Percentiles rank a stretch among this genome's conserved stretches.
Evolutionary conservation across 306 rosid species (phyloP).

Genomic region (Cyclanthera cordifolia): DNA sequence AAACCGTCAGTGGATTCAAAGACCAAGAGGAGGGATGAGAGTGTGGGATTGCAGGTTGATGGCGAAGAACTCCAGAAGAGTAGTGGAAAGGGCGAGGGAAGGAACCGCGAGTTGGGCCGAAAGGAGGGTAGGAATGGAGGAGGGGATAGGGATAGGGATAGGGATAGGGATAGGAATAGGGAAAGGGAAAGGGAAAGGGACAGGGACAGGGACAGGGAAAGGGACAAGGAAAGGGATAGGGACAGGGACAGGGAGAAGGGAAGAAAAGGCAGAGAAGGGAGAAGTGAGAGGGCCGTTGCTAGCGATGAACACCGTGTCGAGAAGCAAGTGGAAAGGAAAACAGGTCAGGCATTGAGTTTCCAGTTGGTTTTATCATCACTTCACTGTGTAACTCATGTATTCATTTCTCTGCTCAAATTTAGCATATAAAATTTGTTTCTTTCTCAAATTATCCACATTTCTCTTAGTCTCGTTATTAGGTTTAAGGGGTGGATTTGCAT

Average conservation of each 20-base stretch:
- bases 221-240: conserved; percentile 47
- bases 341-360: conserved; percentile 47
- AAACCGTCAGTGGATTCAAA: conserved; percentile 53
- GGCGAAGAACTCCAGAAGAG: conserved; percentile 64
- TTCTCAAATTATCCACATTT: not conserved
- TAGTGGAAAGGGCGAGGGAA: conserved; percentile 62
- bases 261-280: conserved; percentile 56
- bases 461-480: not conserved
- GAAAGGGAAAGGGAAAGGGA: conserved; percentile 67
- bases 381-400: not conserved
- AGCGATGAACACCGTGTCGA: conserved; percentile 46
- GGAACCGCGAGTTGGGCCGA: conserved; percentile 65
- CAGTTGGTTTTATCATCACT: not conserved
- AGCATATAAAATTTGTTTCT: not conserved
- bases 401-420: not conserved
- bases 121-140: conserved; percentile 59
- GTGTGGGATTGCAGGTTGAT: conserved; percentile 51
- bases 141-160: conserved; percentile 41
- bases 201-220: too few species aligned
- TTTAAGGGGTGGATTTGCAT: not conserved
- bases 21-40: conserved; percentile 64
- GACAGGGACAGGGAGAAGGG: conserved; percentile 59
- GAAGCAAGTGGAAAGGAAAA: conserved; percentile 53
- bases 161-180: conserved; percentile 37
- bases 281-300: conserved; percentile 47